Evolutionary conservation across 1,284 basidiomycete species (phyloP).

Genomic region (Boletus mariae): DNA sequence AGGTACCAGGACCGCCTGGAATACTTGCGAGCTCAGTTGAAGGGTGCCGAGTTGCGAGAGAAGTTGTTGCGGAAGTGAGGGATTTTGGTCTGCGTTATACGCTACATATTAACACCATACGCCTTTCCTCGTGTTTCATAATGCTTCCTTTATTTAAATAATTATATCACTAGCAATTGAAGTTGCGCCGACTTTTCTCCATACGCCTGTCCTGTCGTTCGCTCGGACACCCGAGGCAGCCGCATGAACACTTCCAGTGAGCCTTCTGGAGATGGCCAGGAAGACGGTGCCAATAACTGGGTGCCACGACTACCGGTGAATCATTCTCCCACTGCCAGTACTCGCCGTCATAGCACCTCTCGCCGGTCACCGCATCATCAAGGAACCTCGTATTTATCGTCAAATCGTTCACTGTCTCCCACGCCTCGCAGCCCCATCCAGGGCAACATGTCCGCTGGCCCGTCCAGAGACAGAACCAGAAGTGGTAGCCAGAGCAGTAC

Average conservation of each 20-base stretch:
- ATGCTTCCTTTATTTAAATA: constrained; percentile 16
- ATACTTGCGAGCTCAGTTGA: constrained; percentile 66
- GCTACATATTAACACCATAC: background rate
- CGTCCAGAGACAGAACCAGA: constrained; percentile 45
- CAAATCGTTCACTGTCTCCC: constrained; percentile 40
- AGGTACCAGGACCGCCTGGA: constrained; percentile 66
- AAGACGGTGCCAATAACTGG: constrained; percentile 27
- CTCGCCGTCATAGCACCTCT: constrained; percentile 45
- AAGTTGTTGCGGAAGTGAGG: constrained; percentile 54
- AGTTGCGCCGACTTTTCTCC: background rate
- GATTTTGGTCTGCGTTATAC: background rate
- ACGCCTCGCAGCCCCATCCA: constrained; percentile 34
- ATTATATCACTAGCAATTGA: constrained; percentile 1
- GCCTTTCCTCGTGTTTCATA: constrained; percentile 8
- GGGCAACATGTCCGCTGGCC: constrained; percentile 48
- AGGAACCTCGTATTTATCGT: constrained; percentile 59
- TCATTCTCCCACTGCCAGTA: background rate
- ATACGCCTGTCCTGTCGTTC: background rate
- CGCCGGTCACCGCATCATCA: constrained; percentile 59
- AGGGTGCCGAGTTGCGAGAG: constrained; percentile 71
- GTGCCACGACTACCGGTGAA: constrained; percentile 17
- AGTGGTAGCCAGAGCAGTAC: constrained; percentile 62
- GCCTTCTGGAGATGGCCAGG: constrained; percentile 11
- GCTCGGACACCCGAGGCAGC: background rate
- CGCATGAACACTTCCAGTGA: constrained; percentile 8